phyloP scores from a whole-genome alignment of 1,284 basidiomycete genomes.

The Sanghuangporus sanghuang region DNA sequence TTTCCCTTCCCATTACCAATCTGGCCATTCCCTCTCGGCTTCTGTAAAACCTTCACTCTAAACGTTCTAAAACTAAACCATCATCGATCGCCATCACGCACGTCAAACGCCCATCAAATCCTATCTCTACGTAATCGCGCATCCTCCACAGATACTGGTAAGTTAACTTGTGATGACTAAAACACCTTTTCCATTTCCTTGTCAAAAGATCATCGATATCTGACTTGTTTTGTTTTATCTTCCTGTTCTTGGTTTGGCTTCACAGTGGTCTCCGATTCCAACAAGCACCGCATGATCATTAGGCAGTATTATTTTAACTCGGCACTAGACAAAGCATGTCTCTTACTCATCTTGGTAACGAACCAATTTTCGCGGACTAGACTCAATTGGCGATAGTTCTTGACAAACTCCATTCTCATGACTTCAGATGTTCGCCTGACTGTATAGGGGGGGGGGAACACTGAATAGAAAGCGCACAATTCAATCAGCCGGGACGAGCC shows the following conservation, averaged over 20 bases:
- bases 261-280: slow-evolving; percentile 79
- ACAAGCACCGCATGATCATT: slow-evolving; percentile 48
- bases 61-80: no score
- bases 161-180: slow-evolving; percentile 28
- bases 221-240: neutral
- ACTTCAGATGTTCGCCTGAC: neutral
- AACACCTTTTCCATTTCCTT: neutral
- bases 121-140: neutral
- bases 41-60: neutral
- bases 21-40: slow-evolving; percentile 20
- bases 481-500: no score
- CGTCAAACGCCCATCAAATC: neutral
- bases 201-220: slow-evolving; percentile 5
- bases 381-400: slow-evolving; percentile 41
- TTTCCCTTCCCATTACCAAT: slow-evolving; percentile 15
- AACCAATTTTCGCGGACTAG: neutral
- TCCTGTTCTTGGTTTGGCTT: neutral
- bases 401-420: slow-evolving; percentile 51
- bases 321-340: neutral
- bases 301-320: slow-evolving; percentile 6
- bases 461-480: no score
- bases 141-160: slow-evolving; percentile 69
- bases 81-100: neutral
- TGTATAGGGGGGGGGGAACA: neutral
- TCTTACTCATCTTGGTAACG: neutral